Evolutionary conservation across 345 rosid genomes (phyloP), one percentile per base, ranked within the genome.

Genomic region (Boechera stricta): DNA sequence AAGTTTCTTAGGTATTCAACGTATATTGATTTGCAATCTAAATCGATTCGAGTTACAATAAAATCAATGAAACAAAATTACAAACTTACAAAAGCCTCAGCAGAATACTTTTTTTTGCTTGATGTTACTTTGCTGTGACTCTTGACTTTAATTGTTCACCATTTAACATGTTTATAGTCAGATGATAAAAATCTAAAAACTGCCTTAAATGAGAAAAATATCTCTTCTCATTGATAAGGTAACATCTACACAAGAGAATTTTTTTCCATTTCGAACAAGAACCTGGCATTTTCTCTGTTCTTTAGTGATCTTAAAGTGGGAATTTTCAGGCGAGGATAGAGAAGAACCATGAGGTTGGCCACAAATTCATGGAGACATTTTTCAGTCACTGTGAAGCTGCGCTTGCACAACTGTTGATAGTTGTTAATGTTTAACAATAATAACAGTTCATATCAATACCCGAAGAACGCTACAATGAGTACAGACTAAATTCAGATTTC

Each of bases 321-420:
- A 15, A 9, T 18, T 38, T 71, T 56, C n/a, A 89, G 96, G 90
- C 92, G 5, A 84, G 86, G 73, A 82, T 91, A 57, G 70, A 61
- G 38, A 86, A 82, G 73, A 58, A 71, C 5, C 88, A 91, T 55
- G 90, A 87, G 76, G 81, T 90, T 45, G 97, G 98, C 10, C 94
- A 93, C 31, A 91, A 93, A 42, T 93, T 67, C 74, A 86, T 93
- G 89, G 97, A 88, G 58, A 89, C 78, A 4, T 93, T 86, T 82
- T 91, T 91, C 31, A 69, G 84, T 53, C 81, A 84, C 42, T 87
- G 91, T 0, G 97, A 91, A 68, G 86, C 94, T 16, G 87, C 82
- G 4, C 79, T 91, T 55, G n/a, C 51, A 53, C 2, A 21, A 61
- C 15, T 69, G 24, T 66, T 55, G 32, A 63, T 45, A 3, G 12